phyloP scores from a whole-genome alignment of 1,284 basidiomycete genomes.

The Cutaneotrichosporon sp. region DNA sequence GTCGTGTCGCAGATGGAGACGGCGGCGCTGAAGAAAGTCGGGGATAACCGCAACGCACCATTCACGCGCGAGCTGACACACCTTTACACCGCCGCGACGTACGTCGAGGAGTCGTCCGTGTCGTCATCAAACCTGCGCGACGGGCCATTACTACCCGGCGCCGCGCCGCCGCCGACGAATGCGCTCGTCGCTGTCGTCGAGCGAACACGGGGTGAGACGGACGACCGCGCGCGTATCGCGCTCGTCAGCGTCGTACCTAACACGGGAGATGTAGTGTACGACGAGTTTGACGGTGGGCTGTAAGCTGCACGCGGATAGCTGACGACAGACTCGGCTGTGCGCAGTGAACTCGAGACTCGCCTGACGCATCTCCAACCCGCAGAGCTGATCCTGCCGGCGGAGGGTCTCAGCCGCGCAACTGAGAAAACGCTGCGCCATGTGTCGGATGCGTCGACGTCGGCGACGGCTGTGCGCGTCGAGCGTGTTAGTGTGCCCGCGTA shows the following conservation, averaged over 20 bases:
- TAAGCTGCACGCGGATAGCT: neutral
- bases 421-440: slow-evolving; percentile 71
- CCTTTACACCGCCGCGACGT: slow-evolving; percentile 86
- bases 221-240: slow-evolving; percentile 62
- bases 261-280: slow-evolving; percentile 88
- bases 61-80: slow-evolving; percentile 77
- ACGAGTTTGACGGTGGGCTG: slow-evolving; percentile 70
- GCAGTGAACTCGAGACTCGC: slow-evolving; percentile 78
- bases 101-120: slow-evolving; percentile 43
- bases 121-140: slow-evolving; percentile 37
- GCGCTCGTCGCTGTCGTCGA: slow-evolving; percentile 59
- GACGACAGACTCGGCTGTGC: slow-evolving; percentile 64
- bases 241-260: slow-evolving; percentile 76
- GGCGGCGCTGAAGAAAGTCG: slow-evolving; percentile 85
- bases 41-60: slow-evolving; percentile 72
- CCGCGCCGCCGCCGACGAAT: slow-evolving; percentile 39
- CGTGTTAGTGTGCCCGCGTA: slow-evolving; percentile 59
- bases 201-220: slow-evolving; percentile 53
- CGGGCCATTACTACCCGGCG: slow-evolving; percentile 30
- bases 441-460: slow-evolving; percentile 48
- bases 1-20: slow-evolving; percentile 91
- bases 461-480: slow-evolving; percentile 55
- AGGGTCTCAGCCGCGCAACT: slow-evolving; percentile 64
- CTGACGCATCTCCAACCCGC: slow-evolving; percentile 76
- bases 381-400: slow-evolving; percentile 67